A percentile compares a stretch with the other conserved stretches of the same genome.
phyloP scores from a whole-genome alignment of 176 grass and related monocot genomes.

The Carex kokanica region DNA sequence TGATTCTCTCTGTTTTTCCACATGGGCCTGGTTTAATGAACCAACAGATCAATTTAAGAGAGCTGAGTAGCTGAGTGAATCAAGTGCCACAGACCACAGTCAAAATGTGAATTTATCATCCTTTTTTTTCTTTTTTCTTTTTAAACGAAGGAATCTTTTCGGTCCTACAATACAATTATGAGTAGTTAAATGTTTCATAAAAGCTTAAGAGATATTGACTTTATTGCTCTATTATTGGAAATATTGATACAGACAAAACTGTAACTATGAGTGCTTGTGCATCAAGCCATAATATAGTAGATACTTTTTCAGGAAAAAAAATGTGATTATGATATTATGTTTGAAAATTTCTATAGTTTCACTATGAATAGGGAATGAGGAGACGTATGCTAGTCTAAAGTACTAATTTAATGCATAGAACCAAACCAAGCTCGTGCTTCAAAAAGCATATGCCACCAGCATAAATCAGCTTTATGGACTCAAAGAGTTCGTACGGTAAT shows the following conservation, averaged over 20 bases:
- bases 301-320: not conserved
- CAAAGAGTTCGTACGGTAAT: not conserved
- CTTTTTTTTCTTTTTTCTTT: not conserved
- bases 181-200: not conserved
- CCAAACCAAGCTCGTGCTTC: not conserved
- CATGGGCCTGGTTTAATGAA: slow-evolving; percentile 8
- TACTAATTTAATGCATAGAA: not conserved
- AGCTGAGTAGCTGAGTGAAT: not conserved
- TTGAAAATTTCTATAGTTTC: not conserved
- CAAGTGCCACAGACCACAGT: not conserved
- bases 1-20: slow-evolving; percentile 12
- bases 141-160: not conserved
- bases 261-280: too few relatives aligned
- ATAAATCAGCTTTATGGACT: not conserved
- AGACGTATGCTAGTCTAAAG: not conserved
- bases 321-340: not conserved
- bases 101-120: not conserved
- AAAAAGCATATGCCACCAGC: not conserved
- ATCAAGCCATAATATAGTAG: not conserved
- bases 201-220: not conserved
- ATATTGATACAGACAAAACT: not conserved
- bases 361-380: not conserved
- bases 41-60: not conserved
- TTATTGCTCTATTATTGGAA: slow-evolving; percentile 9
- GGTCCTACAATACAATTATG: not conserved